Evolutionary conservation across 495 filamentous ascomycete species (phyloP), one percentile per base, ranked within the genome.

Genomic region (Jackrogersella minutella): DNA sequence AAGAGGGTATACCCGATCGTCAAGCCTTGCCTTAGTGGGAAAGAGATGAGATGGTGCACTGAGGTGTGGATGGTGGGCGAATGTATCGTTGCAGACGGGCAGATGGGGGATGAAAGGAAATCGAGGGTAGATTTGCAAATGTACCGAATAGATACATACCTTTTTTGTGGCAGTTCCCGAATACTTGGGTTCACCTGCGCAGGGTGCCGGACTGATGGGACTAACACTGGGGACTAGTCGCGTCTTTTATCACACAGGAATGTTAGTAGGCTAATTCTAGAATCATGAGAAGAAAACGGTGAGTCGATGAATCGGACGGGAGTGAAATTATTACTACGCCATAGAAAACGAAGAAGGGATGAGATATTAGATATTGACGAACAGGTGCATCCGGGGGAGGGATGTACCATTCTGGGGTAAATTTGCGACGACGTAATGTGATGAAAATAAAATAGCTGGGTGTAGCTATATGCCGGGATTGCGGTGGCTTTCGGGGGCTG

Each of bases 11-110:
- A 68, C 31, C 71, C 68, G 72, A 73, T 68, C 67, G 58, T 73
- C 71, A 71, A 62, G 61, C 66, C 41, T 71, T 72, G 58, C 70
- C 69, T 53, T 49, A 70, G 66, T 66, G 64, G 69, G 68, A 69
- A 62, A 71, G 47, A 64, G 61, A 60, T n/a, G 46, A 66, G 63
- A 63, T 68, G 66, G 70, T 64, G 72, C 51, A 62, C 57, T 64
- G 56, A 47, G 63, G 51, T 56, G 51, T 62, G 58, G 62, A 19
- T 72, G 72, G 72, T 73, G 72, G 65, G 72, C 59, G 64, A 37
- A 74, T 73, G 72, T 73, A 73, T 74, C 72, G 70, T 74, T 74
- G 70, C 66, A 74, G 70, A 47, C 68, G 64, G 65, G 64, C 66
- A 71, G 69, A 74, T 69, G 71, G 69, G 69, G 69, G 62, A 71